These are phyloP conservation scores for Trypanosoma platydactyli DNA, from an alignment of 208 protist genomes.

Conservation along the genomic window DNA sequence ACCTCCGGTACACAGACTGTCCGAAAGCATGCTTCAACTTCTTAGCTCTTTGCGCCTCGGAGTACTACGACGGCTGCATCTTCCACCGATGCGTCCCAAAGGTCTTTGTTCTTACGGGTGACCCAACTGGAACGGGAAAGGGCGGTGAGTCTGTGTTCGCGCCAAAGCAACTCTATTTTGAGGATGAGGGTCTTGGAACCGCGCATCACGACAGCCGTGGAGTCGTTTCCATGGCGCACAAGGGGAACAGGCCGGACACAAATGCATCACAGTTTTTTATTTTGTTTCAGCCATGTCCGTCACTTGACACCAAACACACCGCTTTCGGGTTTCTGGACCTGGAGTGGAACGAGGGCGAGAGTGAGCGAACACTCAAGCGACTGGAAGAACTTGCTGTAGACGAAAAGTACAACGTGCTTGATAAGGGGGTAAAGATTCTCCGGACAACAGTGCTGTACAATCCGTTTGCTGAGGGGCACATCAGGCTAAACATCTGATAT, in stretches of 20 bases:
- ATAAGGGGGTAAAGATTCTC: slow-evolving; percentile 46
- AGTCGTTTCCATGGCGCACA: slow-evolving; percentile 95
- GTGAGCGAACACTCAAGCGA: slow-evolving; percentile 53
- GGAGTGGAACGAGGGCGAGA: slow-evolving; percentile 30
- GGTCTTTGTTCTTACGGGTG: slow-evolving; percentile 93
- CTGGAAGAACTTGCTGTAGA: slow-evolving; percentile 57
- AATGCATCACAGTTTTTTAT: slow-evolving; percentile 94
- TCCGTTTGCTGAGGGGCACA: slow-evolving; percentile 74
- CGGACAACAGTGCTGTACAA: slow-evolving; percentile 74
- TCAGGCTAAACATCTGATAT: slow-evolving; percentile 29
- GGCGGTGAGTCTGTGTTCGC: slow-evolving; percentile 95
- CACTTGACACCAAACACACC: slow-evolving; percentile 92
- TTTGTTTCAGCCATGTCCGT: slow-evolving; percentile 46
- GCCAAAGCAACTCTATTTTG: slow-evolving; percentile 54
- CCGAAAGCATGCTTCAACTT: slow-evolving; percentile 97
- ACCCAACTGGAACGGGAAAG: slow-evolving; percentile 92
- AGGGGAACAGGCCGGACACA: slow-evolving; percentile 78
- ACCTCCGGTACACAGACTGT: slow-evolving; percentile 71
- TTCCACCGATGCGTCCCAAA: slow-evolving; percentile 94
- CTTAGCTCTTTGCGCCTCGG: slow-evolving; percentile 88
- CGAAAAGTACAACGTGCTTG: slow-evolving; percentile 55
- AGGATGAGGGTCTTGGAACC: slow-evolving; percentile 91
- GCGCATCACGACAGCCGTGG: slow-evolving; percentile 84
- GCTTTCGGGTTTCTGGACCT: slow-evolving; percentile 93
- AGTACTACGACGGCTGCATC: slow-evolving; percentile 92